Base-by-base conservation (phyloP, 108 stramenopile species). In the Phaeodactylum tricornutum region DNA sequence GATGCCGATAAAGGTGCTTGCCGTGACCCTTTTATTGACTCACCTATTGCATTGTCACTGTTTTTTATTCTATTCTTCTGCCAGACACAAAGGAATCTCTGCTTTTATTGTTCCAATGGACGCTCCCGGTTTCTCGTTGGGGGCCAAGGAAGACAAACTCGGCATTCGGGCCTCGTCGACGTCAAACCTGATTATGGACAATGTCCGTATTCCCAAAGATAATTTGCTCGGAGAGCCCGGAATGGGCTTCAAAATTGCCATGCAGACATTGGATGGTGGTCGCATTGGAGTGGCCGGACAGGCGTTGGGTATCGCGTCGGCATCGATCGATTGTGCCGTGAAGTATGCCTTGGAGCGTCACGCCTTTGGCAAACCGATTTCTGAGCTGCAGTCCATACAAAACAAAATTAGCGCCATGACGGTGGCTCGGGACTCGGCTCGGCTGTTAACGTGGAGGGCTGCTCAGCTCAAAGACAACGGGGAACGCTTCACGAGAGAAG, bases 271-370 rank as follows among this genome's bases (percentile, higher is more conserved):
- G 36, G 96, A 97, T 57, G 92, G 89, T 1, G 96, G 96, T 24
- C 73, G 96, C 4, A 97, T 97, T 57, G 96, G 96, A 49, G 86
- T 97, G 26, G 96, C 96, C 3, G 94, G 89, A 17, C 96, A 97
- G 71, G 94, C 84, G 14, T 61, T 92, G 29, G 92, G 92, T 16
- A 96, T 96, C 70, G 91, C 88, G 8, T 90, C 87, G 6, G 90
- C 91, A 9, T 71, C 85, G 1, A 93, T 97, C 52, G 93, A 97
- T 64, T 90, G 89, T 55, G 96, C 96, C 9, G 89, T 80, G n/a
- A 91, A 87, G 52, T 97, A 97, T 55, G 73, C 94, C 3, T 55
- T 87, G 31, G 92, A 94, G 38, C 71, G 96, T 17, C 56, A 88
- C 43, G 92, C 96, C 29, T 97, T 97, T 71, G 94, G 90, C 17